phyloP scores from a whole-genome alignment of 495 filamentous ascomycete genomes.

The Trichocladium antarcticum region DNA sequence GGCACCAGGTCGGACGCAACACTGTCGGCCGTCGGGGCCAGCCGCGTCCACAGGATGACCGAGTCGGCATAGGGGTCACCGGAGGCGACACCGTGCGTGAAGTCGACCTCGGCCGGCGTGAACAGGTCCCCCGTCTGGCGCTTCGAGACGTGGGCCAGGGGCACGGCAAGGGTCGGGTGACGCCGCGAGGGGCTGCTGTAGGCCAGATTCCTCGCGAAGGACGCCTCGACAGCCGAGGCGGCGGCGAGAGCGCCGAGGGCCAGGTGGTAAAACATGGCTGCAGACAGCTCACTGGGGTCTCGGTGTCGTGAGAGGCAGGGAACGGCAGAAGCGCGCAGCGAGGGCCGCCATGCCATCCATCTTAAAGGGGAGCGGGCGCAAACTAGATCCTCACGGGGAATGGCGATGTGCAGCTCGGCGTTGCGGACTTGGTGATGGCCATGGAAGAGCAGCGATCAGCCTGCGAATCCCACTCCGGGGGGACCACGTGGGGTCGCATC shows the following conservation, averaged over 20 bases:
- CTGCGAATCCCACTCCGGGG: too few species aligned
- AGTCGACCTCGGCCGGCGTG: constrained; percentile 35
- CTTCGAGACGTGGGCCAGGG: constrained; percentile 8
- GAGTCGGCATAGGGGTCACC: constrained; percentile 55
- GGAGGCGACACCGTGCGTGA: constrained; percentile 61
- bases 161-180: constrained; percentile 9
- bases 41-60: constrained; percentile 59
- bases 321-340: neutral
- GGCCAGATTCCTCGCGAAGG: constrained; percentile 10
- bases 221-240: constrained; percentile 3
- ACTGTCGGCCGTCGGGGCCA: constrained; percentile 44
- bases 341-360: too few species aligned
- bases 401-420: too few species aligned
- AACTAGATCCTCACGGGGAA: too few species aligned
- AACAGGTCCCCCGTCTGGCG: constrained; percentile 4
- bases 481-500: constrained; percentile 3
- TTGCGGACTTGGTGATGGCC: too few species aligned
- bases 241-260: neutral
- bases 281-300: neutral
- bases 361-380: too few species aligned
- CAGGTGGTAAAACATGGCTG: constrained; percentile 1
- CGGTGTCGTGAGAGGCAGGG: too few species aligned
- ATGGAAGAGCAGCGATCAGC: neutral
- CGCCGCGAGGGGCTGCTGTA: constrained; percentile 10
- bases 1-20: constrained; percentile 46